These are phyloP conservation scores for Raddia guianensis DNA, from an alignment of 176 grass and related monocot genomes.

Conservation along the genomic window DNA sequence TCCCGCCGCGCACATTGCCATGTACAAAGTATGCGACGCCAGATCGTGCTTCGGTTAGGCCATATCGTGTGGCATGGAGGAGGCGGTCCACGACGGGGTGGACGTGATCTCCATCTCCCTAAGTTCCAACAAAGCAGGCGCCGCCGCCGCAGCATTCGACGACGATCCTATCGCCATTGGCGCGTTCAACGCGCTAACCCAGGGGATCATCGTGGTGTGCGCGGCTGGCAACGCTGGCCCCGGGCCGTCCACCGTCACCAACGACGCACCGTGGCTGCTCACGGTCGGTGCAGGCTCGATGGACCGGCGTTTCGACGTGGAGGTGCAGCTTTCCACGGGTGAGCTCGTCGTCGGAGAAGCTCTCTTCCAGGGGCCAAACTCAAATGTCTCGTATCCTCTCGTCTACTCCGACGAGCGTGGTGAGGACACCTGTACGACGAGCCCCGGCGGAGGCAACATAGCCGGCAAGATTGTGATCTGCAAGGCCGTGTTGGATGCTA, in stretches of 20 bases:
- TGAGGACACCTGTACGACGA: background rate
- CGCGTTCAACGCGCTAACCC: conserved; percentile 41
- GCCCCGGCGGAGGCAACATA: background rate
- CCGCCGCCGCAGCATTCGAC: background rate
- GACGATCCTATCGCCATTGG: conserved; percentile 39
- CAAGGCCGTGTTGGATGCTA: background rate
- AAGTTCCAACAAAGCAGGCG: background rate
- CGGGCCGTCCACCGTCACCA: background rate
- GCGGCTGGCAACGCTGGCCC: conserved; percentile 46
- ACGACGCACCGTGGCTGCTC: conserved; percentile 62
- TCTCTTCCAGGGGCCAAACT: background rate
- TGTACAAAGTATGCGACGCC: conserved; percentile 49
- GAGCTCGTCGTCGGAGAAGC: background rate
- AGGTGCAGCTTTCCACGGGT: conserved; percentile 10
- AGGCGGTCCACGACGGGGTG: conserved; percentile 56
- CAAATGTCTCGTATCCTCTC: background rate
- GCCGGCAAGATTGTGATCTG: conserved; percentile 35
- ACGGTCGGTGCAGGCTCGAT: conserved; percentile 49
- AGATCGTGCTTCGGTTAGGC: background rate
- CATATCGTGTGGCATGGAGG: conserved; percentile 22
- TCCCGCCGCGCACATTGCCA: conserved; percentile 52
- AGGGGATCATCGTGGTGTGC: conserved; percentile 48
- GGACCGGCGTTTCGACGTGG: conserved; percentile 13
- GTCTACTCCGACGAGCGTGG: background rate
- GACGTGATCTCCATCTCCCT: conserved; percentile 68